phyloP scores from a whole-genome alignment of 2,329 filamentous ascomycete species.

The Pseudocercospora ulei region DNA sequence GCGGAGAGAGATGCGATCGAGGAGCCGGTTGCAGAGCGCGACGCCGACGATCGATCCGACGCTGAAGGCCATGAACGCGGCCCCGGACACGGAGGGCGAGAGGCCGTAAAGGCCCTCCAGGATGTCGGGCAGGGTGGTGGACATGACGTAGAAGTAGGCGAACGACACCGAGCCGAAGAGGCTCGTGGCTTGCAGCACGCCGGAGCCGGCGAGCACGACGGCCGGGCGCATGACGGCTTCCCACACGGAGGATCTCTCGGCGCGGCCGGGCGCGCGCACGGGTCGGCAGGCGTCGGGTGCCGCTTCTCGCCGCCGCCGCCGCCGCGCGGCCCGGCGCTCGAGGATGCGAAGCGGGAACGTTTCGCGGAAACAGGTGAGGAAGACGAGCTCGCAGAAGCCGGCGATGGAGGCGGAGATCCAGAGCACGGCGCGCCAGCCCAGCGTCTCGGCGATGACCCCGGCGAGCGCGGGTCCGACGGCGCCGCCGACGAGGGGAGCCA shows the following conservation, averaged over 20 bases:
- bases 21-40: slow-evolving; percentile 32
- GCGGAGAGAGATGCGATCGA: slow-evolving; percentile 35
- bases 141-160: slow-evolving; percentile 42
- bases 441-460: slow-evolving; percentile 46
- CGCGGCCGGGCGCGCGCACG: slow-evolving; percentile 17
- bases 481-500: slow-evolving; percentile 51
- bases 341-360: slow-evolving; percentile 54
- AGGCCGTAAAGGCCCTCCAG: slow-evolving; percentile 37
- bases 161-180: slow-evolving; percentile 39
- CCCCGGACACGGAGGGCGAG: slow-evolving; percentile 46
- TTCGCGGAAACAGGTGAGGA: slow-evolving; percentile 48
- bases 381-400: slow-evolving; percentile 42
- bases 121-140: slow-evolving; percentile 40
- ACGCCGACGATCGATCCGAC: slow-evolving; percentile 38
- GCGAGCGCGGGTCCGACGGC: slow-evolving; percentile 49
- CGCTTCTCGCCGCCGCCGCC: slow-evolving; percentile 24
- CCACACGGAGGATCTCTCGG: slow-evolving; percentile 26
- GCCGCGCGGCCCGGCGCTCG: slow-evolving; percentile 35
- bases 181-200: slow-evolving; percentile 47
- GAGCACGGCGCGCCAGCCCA: slow-evolving; percentile 49
- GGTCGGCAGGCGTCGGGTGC: slow-evolving; percentile 16
- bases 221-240: slow-evolving; percentile 37
- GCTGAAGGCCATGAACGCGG: slow-evolving; percentile 49
- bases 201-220: slow-evolving; percentile 41
- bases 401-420: slow-evolving; percentile 46